These are phyloP conservation scores for Globisporangium viniferum DNA, from an alignment of 352 stramenopile species.

Conservation along the genomic window DNA sequence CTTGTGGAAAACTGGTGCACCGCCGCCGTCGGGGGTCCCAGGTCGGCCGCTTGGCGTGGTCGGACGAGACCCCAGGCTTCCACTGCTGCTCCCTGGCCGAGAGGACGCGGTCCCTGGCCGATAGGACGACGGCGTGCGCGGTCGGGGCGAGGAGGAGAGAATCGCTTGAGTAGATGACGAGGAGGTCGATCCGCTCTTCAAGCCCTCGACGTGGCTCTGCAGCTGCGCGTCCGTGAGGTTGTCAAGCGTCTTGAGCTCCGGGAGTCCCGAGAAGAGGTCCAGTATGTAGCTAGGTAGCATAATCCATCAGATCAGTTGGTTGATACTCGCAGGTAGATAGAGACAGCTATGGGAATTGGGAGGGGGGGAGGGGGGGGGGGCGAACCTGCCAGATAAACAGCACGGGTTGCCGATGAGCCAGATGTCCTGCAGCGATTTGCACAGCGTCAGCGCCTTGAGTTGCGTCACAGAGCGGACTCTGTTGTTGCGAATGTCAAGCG, in stretches of 20 bases:
- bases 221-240: constrained; percentile 46
- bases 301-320: neutral
- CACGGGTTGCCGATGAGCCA: constrained; percentile 71
- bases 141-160: constrained; percentile 25
- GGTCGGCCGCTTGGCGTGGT: constrained; percentile 33
- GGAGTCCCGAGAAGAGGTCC: constrained; percentile 37
- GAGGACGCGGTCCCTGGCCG: constrained; percentile 25
- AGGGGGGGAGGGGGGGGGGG: no score
- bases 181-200: constrained; percentile 37
- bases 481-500: constrained; percentile 73
- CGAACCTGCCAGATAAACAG: constrained; percentile 46
- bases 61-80: constrained; percentile 11
- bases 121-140: constrained; percentile 31
- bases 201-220: constrained; percentile 35
- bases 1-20: constrained; percentile 46
- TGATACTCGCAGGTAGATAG: neutral
- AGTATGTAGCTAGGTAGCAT: constrained; percentile 45
- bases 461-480: constrained; percentile 24
- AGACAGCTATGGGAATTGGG: neutral
- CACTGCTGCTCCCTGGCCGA: constrained; percentile 30
- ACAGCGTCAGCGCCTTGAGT: constrained; percentile 23
- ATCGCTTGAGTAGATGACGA: constrained; percentile 23
- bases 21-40: constrained; percentile 25
- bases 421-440: constrained; percentile 44
- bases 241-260: constrained; percentile 64